Base-by-base conservation (phyloP, 371 early-diverging fungal species). In the Funneliformis caledonium region DNA sequence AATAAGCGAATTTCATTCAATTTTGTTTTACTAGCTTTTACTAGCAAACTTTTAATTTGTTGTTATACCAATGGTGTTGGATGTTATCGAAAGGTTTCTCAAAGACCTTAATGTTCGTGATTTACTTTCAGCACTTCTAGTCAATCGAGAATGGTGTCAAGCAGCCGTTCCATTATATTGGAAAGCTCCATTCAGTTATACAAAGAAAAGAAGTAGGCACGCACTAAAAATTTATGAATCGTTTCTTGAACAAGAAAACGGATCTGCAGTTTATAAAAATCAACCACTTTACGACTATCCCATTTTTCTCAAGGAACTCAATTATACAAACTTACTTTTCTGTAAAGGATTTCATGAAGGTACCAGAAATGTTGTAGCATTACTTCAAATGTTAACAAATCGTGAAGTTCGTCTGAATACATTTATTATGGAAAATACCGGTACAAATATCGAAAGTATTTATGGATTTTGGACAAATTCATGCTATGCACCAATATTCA, bases 61-160 rank as follows among this genome's bases (percentile, higher is more conserved):
- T 48, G 4, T 48, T 10, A 48, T 48, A 48, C 11, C 8, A 10
- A 31, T 31, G 62, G 62, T n/a, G 22, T n/a, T n/a, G n/a, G 68
- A 68, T 42, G 68, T 68, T 42, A 37, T 68, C 7, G 19, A 3
- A 68, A 68, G 0, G 1, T 64, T 76, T 3, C 19, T 76, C 45
- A 26, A 76, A 62, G 7, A 76, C 64, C 12, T 76, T 19, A 45
- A 22, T 45, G 26, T 64, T n/a, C 64, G 77, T 76, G 77, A 76
- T 64, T 45, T 76, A 76, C 64, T 33, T 76, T 76, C 77, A n/a
- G 62, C 56, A 64, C 77, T 76, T 76, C 33, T 76, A 47, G 65
- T 76, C 48, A 76, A 76, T n/a, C 77, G 65, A 76, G 47, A 64
- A 76, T 76, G 77, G 77, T 76, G 77, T 43, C 77, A 16, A 76